Base-by-base conservation (phyloP, 202 grass and related monocot species). In the Zizania palustris region DNA sequence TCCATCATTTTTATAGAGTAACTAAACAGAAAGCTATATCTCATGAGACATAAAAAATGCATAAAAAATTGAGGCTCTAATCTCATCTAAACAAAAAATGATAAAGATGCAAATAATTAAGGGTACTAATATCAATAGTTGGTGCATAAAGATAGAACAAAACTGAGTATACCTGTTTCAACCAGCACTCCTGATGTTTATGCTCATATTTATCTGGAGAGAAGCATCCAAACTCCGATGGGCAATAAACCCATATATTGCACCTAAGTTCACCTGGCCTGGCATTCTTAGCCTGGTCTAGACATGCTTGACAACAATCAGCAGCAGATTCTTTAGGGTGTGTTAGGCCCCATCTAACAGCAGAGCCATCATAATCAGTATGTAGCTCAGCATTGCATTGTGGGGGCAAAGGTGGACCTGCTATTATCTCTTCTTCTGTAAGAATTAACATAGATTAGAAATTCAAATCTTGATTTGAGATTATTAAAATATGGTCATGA, bases 231-330 rank as follows among this genome's bases (percentile, higher is more conserved):
- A 77, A 93, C 39, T 99, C 96, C 63, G 96, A 99, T 45, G 96
- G 96, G 48, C 92, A 99, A 75, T 99, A 98, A 57, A 98, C 95
- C 95, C 95, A 98, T 72, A 98, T 94, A 76, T 98, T 98, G 74
- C 95, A 98, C 74, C 86, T 95, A 53, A 85, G 50, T 84, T 92
- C 83, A 58, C 95, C 95, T 62, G 89, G 85, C 74, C 78, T 98
- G 41, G 91, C 87, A 73, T 74, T 81, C 79, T 83, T 92, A 72
- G 95, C 91, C 49, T 98, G 95, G 77, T 98, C 91, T 38, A 98
- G 60, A 69, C 95, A 98, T 67, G 91, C 87, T 85, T 98, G 89
- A 72, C 95, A 98, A 77, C 95, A 98, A 74, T 87, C 91, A 65
- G 95, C 87, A 38, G 89, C 95, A 72, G 83, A 88, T 84, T 95